Conservation (phyloP, 371 early-diverging fungal species). For the Mucor indicus region DNA sequence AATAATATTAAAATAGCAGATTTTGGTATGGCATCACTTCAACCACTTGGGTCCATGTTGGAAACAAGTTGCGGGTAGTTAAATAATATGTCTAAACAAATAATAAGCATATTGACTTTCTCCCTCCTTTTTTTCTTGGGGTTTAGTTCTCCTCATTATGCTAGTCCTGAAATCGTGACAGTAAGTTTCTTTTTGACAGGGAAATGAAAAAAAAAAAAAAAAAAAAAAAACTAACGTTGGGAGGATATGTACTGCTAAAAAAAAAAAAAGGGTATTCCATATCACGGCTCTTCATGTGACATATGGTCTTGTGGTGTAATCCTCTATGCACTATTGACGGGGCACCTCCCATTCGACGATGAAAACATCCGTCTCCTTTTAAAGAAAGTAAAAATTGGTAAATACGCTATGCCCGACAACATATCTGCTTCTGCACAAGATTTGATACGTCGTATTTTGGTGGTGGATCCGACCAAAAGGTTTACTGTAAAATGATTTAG, state of each 20-base stretch:
- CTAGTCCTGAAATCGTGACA: slow-evolving; percentile 90
- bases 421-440: slow-evolving; percentile 67
- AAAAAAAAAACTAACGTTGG: too few relatives aligned
- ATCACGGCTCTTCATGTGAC: slow-evolving; percentile 76
- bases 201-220: too few relatives aligned
- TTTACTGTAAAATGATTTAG: slow-evolving; percentile 32
- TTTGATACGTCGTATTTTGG: slow-evolving; percentile 47
- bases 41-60: slow-evolving; percentile 71
- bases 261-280: slow-evolving; percentile 60
- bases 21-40: slow-evolving; percentile 84
- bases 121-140: background rate
- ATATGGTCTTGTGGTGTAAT: slow-evolving; percentile 81
- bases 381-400: slow-evolving; percentile 61
- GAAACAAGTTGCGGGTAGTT: slow-evolving; percentile 78
- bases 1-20: slow-evolving; percentile 83
- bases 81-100: background rate
- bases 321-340: slow-evolving; percentile 70
- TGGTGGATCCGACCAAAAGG: slow-evolving; percentile 41
- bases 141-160: slow-evolving; percentile 84
- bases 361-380: slow-evolving; percentile 71
- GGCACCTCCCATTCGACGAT: slow-evolving; percentile 84
- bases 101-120: background rate
- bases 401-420: slow-evolving; percentile 63
- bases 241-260: too few relatives aligned
- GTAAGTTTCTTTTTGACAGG: slow-evolving; percentile 40